Base-by-base conservation (phyloP, 139 green algal species). In the Chloropicon primus region DNA sequence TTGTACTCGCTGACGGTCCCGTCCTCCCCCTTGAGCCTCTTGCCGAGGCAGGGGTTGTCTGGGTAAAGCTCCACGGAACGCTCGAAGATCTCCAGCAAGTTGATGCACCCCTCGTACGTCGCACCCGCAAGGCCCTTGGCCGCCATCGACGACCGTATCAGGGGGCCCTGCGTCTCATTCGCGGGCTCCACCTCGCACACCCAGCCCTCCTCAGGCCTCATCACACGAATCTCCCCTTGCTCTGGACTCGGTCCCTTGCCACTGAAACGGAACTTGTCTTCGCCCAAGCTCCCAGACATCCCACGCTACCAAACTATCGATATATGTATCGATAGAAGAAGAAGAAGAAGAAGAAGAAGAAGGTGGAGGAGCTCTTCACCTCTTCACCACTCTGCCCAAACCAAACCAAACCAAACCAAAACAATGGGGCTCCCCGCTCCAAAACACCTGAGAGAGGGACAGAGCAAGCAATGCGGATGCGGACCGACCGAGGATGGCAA, bases 31-130 rank as follows among this genome's bases (percentile, higher is more conserved):
- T 28, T 28, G 5, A 28, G 25, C 5, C 72, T 5, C 25, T 24
- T 24, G 25, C 72, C 72, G 72, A 75, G 72, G 72, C 72, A 75
- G 26, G 72, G 5, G 25, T 75, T 75, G 72, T 75, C 72, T 17
- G 10, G 10, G 72, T 75, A 28, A 5, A 25, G 10, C 10, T 5
- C 5, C 5, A 75, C 72, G 25, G 72, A 75, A 17, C 25, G 25
- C 25, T 75, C 25, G 72, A 75, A 75, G 72, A 75, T 75, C 25
- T 75, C 72, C 10, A 5, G 5, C 5, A 27, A 17, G 72, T 10
- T 75, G 25, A 5, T 17, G 72, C 24, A 75, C 72, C 25, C 72
- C 41, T 62, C 10, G 41, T n/a, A 62, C 41, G 41, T 62, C 41
- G 41, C 41, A 17, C 10, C 5, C 41, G 41, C 41, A n/a, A 5